Percentiles rank a stretch among this genome's conserved stretches.
Conservation (phyloP, 257 asterid genomes). For the Salvia splendens region DNA sequence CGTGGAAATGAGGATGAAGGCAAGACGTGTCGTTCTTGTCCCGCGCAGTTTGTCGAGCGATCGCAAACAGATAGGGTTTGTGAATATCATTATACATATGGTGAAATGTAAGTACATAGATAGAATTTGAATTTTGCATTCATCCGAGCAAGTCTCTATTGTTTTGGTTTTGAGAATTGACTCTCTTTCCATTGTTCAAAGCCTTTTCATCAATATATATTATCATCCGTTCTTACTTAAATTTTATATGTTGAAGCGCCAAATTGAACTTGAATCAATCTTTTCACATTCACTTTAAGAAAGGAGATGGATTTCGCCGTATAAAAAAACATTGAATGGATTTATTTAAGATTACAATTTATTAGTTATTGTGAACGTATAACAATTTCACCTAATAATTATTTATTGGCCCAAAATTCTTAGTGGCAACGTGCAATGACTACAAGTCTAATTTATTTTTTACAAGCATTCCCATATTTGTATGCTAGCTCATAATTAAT, state of each 20-base stretch:
- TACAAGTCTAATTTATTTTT: not conserved
- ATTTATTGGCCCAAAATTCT: not conserved
- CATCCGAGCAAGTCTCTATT: constrained; percentile 23
- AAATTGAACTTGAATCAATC: no score
- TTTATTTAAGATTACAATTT: no score
- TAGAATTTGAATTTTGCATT: constrained; percentile 38
- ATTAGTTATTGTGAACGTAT: not conserved
- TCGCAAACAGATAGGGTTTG: not conserved
- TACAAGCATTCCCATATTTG: not conserved
- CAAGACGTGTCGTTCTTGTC: not conserved
- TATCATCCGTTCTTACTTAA: no score
- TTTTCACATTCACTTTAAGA: no score
- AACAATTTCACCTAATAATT: not conserved
- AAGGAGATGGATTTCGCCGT: no score
- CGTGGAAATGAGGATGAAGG: not conserved
- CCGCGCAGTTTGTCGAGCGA: no score
- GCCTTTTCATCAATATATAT: not conserved
- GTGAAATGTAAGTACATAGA: constrained; percentile 21
- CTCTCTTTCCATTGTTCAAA: not conserved
- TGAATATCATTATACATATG: not conserved
- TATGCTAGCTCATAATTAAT: not conserved
- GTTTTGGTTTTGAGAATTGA: not conserved
- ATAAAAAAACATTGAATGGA: no score
- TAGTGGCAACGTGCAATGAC: constrained; percentile 4
- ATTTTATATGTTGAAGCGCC: no score